Evolutionary conservation across 2,329 filamentous ascomycete genomes (phyloP), one percentile per base, ranked within the genome.

Genomic region (Graphium sp.): DNA sequence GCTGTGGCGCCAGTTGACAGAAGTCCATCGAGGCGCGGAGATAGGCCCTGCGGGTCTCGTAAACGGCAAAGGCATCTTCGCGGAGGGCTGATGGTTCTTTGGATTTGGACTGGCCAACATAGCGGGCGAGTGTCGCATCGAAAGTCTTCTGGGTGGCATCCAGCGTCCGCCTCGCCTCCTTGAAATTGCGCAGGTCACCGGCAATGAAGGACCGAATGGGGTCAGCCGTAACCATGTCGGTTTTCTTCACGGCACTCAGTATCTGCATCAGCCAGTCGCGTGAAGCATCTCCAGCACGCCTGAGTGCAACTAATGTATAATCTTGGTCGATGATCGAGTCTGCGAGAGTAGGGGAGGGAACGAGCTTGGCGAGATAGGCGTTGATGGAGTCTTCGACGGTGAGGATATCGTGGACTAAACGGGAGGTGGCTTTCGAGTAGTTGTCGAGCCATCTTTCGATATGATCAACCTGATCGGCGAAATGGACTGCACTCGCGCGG

Each of bases 31-130:
- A 85, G 2, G 85, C 79, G 47, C 84, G 87, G 24, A 95, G 61
- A 48, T 98, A 98, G 18, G 74, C 70, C 45, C 89, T 91, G 33
- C 87, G 72, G 15, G 82, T 80, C 57, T 95, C 89, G 47, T 93
- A 89, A 21, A 95, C 71, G 46, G 89, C 76, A 44, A 98, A 98
- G 1, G 89, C 89, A 52, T 98, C 89, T 50, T 98, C 89, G 34
- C 89, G 69, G 32, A 98, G 60, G 2, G 84, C 71, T 0, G 84
- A 94, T 0, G 87, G 71, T 50, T 98, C 89, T 53, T 95, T 98
- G 5, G 82, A 76, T 58, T 94, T 95, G 38, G 75, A 79, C 51
- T 94, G 84, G 4, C 68, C 62, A 5, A 84, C 67, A 45, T 92
- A 95, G 33, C 85, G 73, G 14, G 80, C 70, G 33, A 94, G 66